phyloP scores from a whole-genome alignment of 2,329 filamentous ascomycete genomes.

The Ophiostoma perfectum region DNA sequence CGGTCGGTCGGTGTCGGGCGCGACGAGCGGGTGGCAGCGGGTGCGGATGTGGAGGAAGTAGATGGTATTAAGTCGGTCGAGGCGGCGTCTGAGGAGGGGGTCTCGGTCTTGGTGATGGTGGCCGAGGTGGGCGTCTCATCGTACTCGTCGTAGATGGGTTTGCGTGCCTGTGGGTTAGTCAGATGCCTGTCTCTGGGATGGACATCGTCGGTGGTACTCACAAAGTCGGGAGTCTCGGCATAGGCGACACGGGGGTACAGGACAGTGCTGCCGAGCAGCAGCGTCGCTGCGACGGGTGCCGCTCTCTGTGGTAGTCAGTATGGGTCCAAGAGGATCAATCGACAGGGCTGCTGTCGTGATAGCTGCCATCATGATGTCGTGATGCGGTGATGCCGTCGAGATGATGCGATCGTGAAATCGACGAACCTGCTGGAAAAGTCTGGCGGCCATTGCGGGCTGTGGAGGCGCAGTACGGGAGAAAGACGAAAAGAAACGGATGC shows the following conservation, averaged over 20 bases:
- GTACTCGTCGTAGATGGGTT: slow-evolving; percentile 76
- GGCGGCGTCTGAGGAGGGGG: slow-evolving; percentile 14
- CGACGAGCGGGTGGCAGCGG: slow-evolving; percentile 33
- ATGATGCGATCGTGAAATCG: background rate
- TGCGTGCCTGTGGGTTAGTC: slow-evolving; percentile 41
- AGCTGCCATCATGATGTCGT: background rate
- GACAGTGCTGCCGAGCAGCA: slow-evolving; percentile 45
- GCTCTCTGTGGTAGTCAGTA: slow-evolving; percentile 39
- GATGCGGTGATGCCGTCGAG: background rate
- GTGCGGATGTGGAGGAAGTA: slow-evolving; percentile 24
- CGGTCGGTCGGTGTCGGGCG: slow-evolving; percentile 81
- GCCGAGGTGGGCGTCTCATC: slow-evolving; percentile 35
- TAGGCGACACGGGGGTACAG: slow-evolving; percentile 44
- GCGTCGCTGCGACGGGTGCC: slow-evolving; percentile 49
- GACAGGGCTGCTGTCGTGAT: background rate
- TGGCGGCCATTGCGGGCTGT: slow-evolving; percentile 49
- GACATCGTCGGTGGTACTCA: slow-evolving; percentile 12
- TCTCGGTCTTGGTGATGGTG: slow-evolving; percentile 25
- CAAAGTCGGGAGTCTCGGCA: slow-evolving; percentile 45
- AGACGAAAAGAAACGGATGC: background rate
- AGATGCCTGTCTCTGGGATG: background rate
- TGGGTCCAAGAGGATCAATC: background rate
- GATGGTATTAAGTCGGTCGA: slow-evolving; percentile 19
- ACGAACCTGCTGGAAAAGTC: slow-evolving; percentile 53
- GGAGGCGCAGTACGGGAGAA: background rate